A percentile compares a stretch with the other conserved stretches of the same genome.
Evolutionary conservation across 345 rosid genomes (phyloP).

Genomic region (Balakata baccata): DNA sequence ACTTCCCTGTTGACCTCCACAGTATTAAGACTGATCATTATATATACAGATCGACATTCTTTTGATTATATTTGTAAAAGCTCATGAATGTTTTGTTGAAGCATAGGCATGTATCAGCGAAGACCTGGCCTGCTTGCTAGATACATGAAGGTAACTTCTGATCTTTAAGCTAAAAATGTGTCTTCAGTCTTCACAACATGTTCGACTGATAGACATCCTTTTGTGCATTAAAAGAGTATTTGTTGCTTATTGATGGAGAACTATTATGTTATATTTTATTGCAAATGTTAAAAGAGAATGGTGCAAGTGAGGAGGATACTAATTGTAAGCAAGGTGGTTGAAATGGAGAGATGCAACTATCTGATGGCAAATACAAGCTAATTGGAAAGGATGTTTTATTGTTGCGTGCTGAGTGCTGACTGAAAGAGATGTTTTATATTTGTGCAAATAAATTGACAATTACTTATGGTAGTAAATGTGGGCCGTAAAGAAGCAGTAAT

Average conservation of each 20-base stretch:
- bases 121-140: conserved; percentile 56
- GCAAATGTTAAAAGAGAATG: background rate
- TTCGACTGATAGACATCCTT: background rate
- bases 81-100: conserved; percentile 15
- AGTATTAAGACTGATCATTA: background rate
- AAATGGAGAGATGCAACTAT: background rate
- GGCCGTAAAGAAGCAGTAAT: background rate
- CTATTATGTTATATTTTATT: background rate
- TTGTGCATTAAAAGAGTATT: background rate
- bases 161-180: background rate
- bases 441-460: background rate
- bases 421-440: background rate
- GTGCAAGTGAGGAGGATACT: background rate
- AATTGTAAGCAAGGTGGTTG: background rate
- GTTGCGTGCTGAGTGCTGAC: no score
- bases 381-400: background rate
- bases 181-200: background rate
- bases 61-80: background rate
- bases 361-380: background rate
- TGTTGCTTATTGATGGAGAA: background rate
- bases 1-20: background rate
- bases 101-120: conserved; percentile 31
- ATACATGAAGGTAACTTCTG: conserved; percentile 78
- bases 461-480: background rate
- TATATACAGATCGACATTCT: conserved; percentile 2